These are phyloP conservation scores for Allium cepa DNA, from an alignment of 106 monocot genomes.

Conservation along the genomic window DNA sequence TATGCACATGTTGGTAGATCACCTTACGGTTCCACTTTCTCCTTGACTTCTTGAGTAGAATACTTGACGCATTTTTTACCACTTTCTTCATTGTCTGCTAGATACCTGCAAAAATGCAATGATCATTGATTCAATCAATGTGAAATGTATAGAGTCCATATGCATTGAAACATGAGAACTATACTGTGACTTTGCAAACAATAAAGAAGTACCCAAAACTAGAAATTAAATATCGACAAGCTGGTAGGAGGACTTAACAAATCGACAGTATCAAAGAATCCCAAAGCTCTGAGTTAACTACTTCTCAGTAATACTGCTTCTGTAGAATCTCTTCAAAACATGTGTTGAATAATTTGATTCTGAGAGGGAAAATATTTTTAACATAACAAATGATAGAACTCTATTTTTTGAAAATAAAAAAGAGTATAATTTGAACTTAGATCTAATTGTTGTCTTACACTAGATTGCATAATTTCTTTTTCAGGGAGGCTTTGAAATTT, in stretches of 20 bases:
- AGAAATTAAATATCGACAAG: too few relatives aligned
- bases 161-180: too few relatives aligned
- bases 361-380: slow-evolving; percentile 1
- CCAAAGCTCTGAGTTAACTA: slow-evolving; percentile 49
- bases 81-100: background rate
- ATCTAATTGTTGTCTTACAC: slow-evolving; percentile 31
- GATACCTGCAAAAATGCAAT: slow-evolving; percentile 12
- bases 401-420: too few relatives aligned
- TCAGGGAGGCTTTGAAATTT: too few relatives aligned
- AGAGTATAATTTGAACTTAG: background rate
- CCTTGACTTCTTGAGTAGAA: background rate
- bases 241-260: too few relatives aligned
- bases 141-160: too few relatives aligned
- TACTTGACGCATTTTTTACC: background rate
- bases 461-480: slow-evolving; percentile 27
- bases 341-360: slow-evolving; percentile 42
- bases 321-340: slow-evolving; percentile 48
- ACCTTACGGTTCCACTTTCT: background rate
- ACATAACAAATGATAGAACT: background rate
- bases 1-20: too few relatives aligned
- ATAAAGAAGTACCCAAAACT: too few relatives aligned
- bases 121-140: too few relatives aligned
- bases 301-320: slow-evolving; percentile 38
- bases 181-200: too few relatives aligned
- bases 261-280: too few relatives aligned